A percentile compares a stretch with the other conserved stretches of the same genome.
phyloP scores from a whole-genome alignment of 805 yeast species.

The Starmerella powellii region DNA sequence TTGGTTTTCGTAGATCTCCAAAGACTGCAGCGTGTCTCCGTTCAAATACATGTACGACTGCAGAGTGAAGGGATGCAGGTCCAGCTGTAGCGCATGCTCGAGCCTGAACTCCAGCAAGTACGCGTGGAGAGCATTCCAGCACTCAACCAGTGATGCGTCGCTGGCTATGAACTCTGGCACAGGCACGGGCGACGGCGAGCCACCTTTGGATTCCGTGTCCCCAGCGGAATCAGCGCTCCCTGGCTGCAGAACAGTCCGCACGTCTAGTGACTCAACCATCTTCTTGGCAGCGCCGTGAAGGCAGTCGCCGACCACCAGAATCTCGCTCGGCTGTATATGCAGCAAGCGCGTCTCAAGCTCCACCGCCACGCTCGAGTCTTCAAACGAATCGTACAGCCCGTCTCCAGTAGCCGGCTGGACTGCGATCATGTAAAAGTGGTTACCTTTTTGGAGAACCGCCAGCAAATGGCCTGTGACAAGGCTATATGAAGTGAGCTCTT shows the following conservation, averaged over 20 bases:
- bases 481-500: constrained; percentile 33
- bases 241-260: constrained; percentile 1
- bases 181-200: background rate
- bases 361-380: constrained; percentile 44
- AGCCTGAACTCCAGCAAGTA: constrained; percentile 57
- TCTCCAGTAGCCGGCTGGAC: constrained; percentile 67
- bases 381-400: constrained; percentile 56
- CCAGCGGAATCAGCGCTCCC: too few species aligned
- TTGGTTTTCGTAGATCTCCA: constrained; percentile 62
- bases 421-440: constrained; percentile 40
- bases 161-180: background rate
- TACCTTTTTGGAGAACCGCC: constrained; percentile 12
- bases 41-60: constrained; percentile 43
- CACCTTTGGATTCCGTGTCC: background rate
- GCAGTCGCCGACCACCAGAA: constrained; percentile 37
- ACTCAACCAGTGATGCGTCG: constrained; percentile 16
- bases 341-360: constrained; percentile 62
- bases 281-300: constrained; percentile 5
- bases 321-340: constrained; percentile 69
- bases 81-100: constrained; percentile 37
- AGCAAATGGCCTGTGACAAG: constrained; percentile 23
- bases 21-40: constrained; percentile 51
- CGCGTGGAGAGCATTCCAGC: constrained; percentile 28
- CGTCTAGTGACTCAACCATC: constrained; percentile 10
- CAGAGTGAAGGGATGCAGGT: constrained; percentile 42